Percentiles rank a stretch among this genome's conserved stretches.
These are phyloP conservation scores for Penicillium sp. DNA, from an alignment of 2,329 filamentous ascomycete species.

Conservation along the genomic window DNA sequence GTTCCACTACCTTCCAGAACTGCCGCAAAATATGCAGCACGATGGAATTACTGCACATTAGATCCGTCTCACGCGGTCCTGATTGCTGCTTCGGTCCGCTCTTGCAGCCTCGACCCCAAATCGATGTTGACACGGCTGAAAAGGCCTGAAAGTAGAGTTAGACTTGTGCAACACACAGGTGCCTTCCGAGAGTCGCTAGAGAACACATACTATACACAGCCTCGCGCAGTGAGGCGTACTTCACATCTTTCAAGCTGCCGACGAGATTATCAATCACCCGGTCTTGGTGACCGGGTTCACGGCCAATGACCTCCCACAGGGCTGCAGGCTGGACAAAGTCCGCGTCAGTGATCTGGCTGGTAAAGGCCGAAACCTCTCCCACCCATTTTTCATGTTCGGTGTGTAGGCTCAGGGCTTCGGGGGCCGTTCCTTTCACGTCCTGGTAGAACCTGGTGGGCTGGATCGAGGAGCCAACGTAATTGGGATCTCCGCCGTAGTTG, in stretches of 20 bases:
- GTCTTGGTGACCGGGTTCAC: slow-evolving; percentile 35
- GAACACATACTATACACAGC: slow-evolving; percentile 29
- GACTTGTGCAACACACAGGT: neutral
- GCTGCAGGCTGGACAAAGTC: slow-evolving; percentile 33
- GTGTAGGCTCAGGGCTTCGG: slow-evolving; percentile 16
- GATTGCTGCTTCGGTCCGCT: slow-evolving; percentile 15
- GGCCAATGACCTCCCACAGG: slow-evolving; percentile 33
- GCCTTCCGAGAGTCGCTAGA: neutral
- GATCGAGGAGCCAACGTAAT: slow-evolving; percentile 44
- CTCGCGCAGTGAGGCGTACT: slow-evolving; percentile 22
- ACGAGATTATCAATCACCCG: slow-evolving; percentile 31
- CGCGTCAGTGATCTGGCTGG: slow-evolving; percentile 22
- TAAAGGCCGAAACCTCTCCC: slow-evolving; percentile 23
- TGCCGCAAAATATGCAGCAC: no score
- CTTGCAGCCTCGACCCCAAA: slow-evolving; percentile 14
- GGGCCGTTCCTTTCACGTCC: slow-evolving; percentile 9
- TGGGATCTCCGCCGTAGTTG: slow-evolving; percentile 60
- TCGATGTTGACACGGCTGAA: slow-evolving; percentile 23
- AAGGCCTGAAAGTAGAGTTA: slow-evolving; percentile 12
- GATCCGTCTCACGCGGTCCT: neutral
- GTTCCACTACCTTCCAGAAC: no score
- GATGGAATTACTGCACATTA: no score
- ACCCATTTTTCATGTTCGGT: slow-evolving; percentile 33
- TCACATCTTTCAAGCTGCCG: slow-evolving; percentile 20
- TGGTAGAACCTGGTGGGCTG: slow-evolving; percentile 24